These are phyloP conservation scores for Phytophthora ohioensis DNA, from an alignment of 352 stramenopile species.

Conservation along the genomic window DNA sequence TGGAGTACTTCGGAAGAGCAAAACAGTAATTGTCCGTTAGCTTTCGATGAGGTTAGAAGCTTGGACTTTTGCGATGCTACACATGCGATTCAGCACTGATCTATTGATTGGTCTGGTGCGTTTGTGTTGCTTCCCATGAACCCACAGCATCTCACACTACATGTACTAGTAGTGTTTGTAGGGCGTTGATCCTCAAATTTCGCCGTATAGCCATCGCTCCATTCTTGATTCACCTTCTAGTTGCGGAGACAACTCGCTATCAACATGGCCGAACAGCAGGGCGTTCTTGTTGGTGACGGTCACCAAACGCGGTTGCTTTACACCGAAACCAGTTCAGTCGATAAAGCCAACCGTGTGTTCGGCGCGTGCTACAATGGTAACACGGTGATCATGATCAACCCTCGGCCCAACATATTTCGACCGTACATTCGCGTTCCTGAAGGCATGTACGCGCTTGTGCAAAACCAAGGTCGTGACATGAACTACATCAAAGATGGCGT, in stretches of 20 bases:
- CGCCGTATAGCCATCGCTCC: too few relatives aligned
- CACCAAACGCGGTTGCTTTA: slow-evolving; percentile 76
- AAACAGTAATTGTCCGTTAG: neutral
- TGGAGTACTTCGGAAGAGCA: neutral
- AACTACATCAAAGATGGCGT: slow-evolving; percentile 51
- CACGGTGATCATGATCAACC: slow-evolving; percentile 85
- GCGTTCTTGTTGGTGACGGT: slow-evolving; percentile 12
- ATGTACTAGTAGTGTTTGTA: too few relatives aligned
- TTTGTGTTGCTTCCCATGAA: too few relatives aligned
- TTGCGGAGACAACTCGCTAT: neutral
- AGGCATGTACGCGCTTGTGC: slow-evolving; percentile 87
- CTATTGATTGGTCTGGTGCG: neutral
- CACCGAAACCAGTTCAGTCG: slow-evolving; percentile 60
- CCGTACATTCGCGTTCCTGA: slow-evolving; percentile 88
- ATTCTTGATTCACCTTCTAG: slow-evolving; percentile 5
- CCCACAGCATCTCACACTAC: too few relatives aligned
- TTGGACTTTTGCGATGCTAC: neutral
- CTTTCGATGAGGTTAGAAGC: neutral
- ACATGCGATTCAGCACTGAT: neutral
- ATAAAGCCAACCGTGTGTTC: slow-evolving; percentile 81
- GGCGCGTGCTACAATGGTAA: slow-evolving; percentile 81
- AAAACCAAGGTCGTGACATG: slow-evolving; percentile 78
- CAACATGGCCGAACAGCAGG: slow-evolving; percentile 31
- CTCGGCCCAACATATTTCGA: slow-evolving; percentile 59
- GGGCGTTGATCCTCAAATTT: too few relatives aligned